Evolutionary conservation across 768 basidiomycete genomes (phyloP).

Genomic region (Pleurotus giganteus): DNA sequence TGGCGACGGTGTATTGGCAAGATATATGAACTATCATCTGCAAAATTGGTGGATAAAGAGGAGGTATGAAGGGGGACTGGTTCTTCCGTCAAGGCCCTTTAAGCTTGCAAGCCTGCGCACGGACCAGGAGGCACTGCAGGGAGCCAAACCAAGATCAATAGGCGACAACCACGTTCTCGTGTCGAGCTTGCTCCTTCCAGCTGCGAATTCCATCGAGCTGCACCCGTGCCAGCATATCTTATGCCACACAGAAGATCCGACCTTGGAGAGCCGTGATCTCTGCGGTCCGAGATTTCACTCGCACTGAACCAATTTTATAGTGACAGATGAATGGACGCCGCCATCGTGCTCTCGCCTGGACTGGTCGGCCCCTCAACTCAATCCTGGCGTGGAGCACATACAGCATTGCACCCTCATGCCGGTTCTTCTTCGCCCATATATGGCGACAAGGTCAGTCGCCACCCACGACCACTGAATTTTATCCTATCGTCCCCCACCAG

Average conservation of each 20-base stretch:
- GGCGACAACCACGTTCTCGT: not conserved
- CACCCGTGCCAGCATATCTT: not conserved
- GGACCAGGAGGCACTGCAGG: conserved; percentile 4
- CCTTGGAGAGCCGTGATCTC: not conserved
- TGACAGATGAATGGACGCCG: not conserved
- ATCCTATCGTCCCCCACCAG: not conserved
- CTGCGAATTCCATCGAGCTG: not conserved
- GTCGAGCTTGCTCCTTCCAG: not conserved
- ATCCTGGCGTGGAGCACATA: not conserved
- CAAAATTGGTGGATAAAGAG: not conserved
- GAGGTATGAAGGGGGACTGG: not conserved
- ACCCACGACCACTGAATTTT: not conserved
- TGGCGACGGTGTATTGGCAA: not conserved
- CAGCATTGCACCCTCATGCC: not conserved
- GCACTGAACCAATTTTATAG: not conserved
- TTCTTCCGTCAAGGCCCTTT: not conserved
- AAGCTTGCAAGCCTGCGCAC: conserved; percentile 1
- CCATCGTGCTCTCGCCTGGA: not conserved
- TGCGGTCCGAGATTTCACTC: conserved; percentile 1
- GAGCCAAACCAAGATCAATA: not conserved
- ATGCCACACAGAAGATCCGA: conserved; percentile 2
- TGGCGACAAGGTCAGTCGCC: no score
- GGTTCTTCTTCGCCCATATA: not conserved
- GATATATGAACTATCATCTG: conserved; percentile 5
- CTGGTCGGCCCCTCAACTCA: not conserved